Base-by-base conservation (phyloP, 331 rosid species). In the Ulmus americana region DNA sequence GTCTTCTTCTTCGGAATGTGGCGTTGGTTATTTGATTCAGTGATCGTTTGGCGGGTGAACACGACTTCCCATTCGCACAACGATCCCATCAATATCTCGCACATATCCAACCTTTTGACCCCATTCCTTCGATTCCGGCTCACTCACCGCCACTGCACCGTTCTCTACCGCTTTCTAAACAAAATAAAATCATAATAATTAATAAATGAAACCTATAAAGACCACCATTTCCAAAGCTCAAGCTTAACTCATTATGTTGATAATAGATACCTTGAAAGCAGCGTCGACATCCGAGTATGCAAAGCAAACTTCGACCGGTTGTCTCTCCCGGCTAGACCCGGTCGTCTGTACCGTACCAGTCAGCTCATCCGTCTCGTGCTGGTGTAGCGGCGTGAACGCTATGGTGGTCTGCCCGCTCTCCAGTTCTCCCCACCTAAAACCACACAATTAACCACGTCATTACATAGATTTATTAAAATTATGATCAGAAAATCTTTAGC, bases 21-120 rank as follows among this genome's bases (percentile, higher is more conserved):
- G 18, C 12, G 12, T 5, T 35, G 42, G 5, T 13, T 35, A 7
- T n/a, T 8, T 35, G 8, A 16, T 51, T 64, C 58, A 73, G 55
- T 45, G 58, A 16, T 68, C 52, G 58, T 76, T 71, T 0, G 80
- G 69, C 53, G 82, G 81, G 11, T 75, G 78, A 35, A 92, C 85
- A 35, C 77, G 65, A 79, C 91, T 85, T 60, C 95, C 91, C 75
- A 92, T 75, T 75, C 96, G 84, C 39, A 86, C 83, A 16, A 89
- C 89, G 22, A 78, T 77, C 61, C 95, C 96, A 60, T 92, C 92
- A 6, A 76, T 71, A 61, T 89, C 97, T 51, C 84, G 80, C 6
- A 92, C 95, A 39, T 86, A 92, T 4, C 96, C 95, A 16, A 89
- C 95, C 74, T 77, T 92, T 79, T 88, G 97, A 0, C 86, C 92